phyloP scores from a whole-genome alignment of 495 filamentous ascomycete species.

The Penicillium dipodomyicola region DNA sequence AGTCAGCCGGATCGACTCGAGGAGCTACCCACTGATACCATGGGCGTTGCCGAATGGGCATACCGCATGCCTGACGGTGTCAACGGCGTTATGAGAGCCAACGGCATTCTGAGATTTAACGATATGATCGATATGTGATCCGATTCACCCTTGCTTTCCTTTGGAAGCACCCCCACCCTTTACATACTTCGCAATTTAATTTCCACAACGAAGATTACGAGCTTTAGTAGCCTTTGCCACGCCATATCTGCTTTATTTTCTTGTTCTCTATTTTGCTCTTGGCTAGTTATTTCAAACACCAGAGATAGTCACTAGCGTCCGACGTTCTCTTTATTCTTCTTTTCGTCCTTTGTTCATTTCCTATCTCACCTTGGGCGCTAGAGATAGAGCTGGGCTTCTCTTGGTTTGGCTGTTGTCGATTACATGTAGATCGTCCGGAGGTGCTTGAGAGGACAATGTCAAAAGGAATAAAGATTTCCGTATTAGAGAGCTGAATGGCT shows the following conservation, averaged over 20 bases:
- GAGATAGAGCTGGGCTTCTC: slow-evolving; percentile 12
- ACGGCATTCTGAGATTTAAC: slow-evolving; percentile 88
- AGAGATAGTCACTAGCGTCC: slow-evolving; percentile 5
- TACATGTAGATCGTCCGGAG: slow-evolving; percentile 13
- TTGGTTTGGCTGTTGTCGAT: slow-evolving; percentile 19
- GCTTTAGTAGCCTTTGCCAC: slow-evolving; percentile 17
- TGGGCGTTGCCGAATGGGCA: slow-evolving; percentile 41
- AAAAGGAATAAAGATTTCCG: slow-evolving; percentile 18
- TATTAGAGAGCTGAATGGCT: slow-evolving; percentile 31
- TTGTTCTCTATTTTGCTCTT: slow-evolving; percentile 11
- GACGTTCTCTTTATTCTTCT: slow-evolving; percentile 3
- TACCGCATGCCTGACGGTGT: slow-evolving; percentile 63
- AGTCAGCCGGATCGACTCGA: slow-evolving; percentile 41
- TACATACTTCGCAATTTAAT: slow-evolving; percentile 17
- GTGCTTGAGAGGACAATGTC: slow-evolving; percentile 22
- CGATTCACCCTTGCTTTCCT: neutral
- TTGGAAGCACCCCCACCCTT: slow-evolving; percentile 1
- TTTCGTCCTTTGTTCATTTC: slow-evolving; percentile 3
- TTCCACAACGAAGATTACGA: slow-evolving; percentile 26
- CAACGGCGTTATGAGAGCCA: slow-evolving; percentile 79
- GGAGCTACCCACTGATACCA: slow-evolving; percentile 43
- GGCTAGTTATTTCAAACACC: neutral
- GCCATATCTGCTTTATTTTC: neutral
- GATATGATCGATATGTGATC: slow-evolving; percentile 88
- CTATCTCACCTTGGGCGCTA: slow-evolving; percentile 18